A percentile compares a stretch with the other conserved stretches of the same genome.
These are phyloP conservation scores for Ceratocystis albifundus DNA, from an alignment of 2,329 filamentous ascomycete species.

Conservation along the genomic window DNA sequence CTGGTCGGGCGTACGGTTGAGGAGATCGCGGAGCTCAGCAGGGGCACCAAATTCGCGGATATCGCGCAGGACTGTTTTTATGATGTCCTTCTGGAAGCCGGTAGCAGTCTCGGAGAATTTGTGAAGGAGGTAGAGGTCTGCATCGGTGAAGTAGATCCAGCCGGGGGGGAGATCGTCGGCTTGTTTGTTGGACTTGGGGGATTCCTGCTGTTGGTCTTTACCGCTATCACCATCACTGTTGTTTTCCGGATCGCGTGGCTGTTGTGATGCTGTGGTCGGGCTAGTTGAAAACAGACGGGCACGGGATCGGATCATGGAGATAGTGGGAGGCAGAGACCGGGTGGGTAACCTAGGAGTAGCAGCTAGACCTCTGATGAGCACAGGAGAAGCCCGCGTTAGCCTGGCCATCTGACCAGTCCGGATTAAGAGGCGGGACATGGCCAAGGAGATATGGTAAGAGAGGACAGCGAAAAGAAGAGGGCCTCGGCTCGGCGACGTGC, in stretches of 20 bases:
- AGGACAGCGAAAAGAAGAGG: neutral
- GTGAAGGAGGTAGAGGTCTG: constrained; percentile 43
- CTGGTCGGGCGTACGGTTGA: constrained; percentile 47
- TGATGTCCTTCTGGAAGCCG: constrained; percentile 45
- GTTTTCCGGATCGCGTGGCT: constrained; percentile 31
- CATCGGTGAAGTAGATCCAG: constrained; percentile 38
- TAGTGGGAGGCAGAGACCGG: constrained; percentile 24
- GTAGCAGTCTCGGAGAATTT: constrained; percentile 52
- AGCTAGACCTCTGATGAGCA: neutral
- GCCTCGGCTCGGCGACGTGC: too few relatives aligned
- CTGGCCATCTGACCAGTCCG: constrained; percentile 55
- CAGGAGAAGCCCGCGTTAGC: constrained; percentile 39
- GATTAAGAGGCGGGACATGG: constrained; percentile 56
- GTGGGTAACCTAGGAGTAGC: constrained; percentile 7
- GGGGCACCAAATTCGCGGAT: constrained; percentile 61
- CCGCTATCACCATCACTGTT: constrained; percentile 30
- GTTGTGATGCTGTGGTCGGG: constrained; percentile 26
- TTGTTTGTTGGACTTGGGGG: constrained; percentile 4
- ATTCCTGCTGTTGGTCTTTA: constrained; percentile 24
- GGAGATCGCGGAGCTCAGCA: constrained; percentile 49
- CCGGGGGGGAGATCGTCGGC: constrained; percentile 32
- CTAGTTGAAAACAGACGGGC: constrained; percentile 33
- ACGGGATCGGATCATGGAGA: constrained; percentile 26
- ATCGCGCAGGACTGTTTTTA: constrained; percentile 49
- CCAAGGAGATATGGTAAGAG: neutral